A percentile compares a stretch with the other conserved stretches of the same genome.
phyloP scores from a whole-genome alignment of 106 monocot species.

The Alisma plantagoaquatica region DNA sequence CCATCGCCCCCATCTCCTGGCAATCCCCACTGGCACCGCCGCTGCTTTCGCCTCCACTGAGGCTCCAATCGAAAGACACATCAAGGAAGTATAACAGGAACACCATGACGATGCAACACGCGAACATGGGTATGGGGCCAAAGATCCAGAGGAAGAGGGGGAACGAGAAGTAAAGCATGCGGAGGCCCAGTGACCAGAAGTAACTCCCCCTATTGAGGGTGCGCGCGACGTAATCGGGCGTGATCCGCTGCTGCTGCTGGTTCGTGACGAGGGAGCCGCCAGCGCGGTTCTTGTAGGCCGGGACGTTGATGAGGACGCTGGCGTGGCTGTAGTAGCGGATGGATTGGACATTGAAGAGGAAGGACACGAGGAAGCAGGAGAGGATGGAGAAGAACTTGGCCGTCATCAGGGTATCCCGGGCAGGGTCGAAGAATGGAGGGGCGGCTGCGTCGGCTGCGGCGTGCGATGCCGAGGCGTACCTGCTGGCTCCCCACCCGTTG shows the following conservation, averaged over 20 bases:
- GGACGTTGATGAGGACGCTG: constrained; percentile 63
- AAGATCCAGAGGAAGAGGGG: constrained; percentile 79
- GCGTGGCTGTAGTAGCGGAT: constrained; percentile 79
- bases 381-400: constrained; percentile 70
- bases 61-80: constrained; percentile 9
- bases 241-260: background rate
- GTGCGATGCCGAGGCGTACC: background rate
- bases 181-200: constrained; percentile 74
- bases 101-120: constrained; percentile 29
- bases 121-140: constrained; percentile 56
- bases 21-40: background rate
- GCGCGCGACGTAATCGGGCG: constrained; percentile 38
- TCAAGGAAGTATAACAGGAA: constrained; percentile 48
- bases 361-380: constrained; percentile 62
- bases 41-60: background rate
- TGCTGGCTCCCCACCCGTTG: constrained; percentile 2
- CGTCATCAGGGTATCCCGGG: too few species aligned
- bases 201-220: constrained; percentile 38
- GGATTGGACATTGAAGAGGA: constrained; percentile 63
- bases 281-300: too few species aligned
- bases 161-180: constrained; percentile 62
- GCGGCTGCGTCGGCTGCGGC: constrained; percentile 23
- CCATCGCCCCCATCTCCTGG: too few species aligned
- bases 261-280: too few species aligned
- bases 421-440: constrained; percentile 2